A percentile compares a stretch with the other conserved stretches of the same genome.
Conservation (phyloP, 768 basidiomycete genomes). For the Xerocomellus amylosporus region DNA sequence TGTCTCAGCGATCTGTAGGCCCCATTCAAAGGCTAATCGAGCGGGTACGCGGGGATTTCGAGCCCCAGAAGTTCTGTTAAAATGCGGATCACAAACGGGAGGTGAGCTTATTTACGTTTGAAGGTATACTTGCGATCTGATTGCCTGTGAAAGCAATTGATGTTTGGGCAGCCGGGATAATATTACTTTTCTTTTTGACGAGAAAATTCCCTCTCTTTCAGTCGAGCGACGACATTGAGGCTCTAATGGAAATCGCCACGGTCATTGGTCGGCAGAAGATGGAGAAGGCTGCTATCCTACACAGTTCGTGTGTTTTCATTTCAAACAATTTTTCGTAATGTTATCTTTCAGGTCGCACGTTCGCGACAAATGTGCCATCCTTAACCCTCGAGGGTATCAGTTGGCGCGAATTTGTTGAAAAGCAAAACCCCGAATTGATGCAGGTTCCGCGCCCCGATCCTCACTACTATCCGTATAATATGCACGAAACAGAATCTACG, state of each 20-base stretch:
- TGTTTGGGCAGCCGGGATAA: slow-evolving; percentile 93
- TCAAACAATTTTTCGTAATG: slow-evolving; percentile 1
- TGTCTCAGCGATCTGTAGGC: slow-evolving; percentile 41
- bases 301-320: slow-evolving; percentile 57
- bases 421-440: slow-evolving; percentile 69
- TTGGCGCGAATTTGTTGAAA: slow-evolving; percentile 74
- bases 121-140: slow-evolving; percentile 9
- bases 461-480: slow-evolving; percentile 53
- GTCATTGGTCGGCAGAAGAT: slow-evolving; percentile 81
- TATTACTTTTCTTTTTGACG: slow-evolving; percentile 87
- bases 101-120: slow-evolving; percentile 49
- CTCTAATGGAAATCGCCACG: slow-evolving; percentile 89
- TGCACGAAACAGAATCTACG: slow-evolving; percentile 25
- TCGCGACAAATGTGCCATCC: slow-evolving; percentile 86
- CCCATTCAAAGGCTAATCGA: slow-evolving; percentile 87
- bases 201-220: slow-evolving; percentile 94
- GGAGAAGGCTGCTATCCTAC: slow-evolving; percentile 82
- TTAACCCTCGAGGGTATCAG: slow-evolving; percentile 62
- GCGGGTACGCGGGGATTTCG: slow-evolving; percentile 97
- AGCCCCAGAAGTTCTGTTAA: slow-evolving; percentile 93
- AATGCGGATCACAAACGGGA: slow-evolving; percentile 90
- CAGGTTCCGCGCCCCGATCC: slow-evolving; percentile 49
- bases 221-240: slow-evolving; percentile 91
- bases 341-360: slow-evolving; percentile 66
- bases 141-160: slow-evolving; percentile 70